Percentiles rank a stretch among this genome's conserved stretches.
These are phyloP conservation scores for Vicia sativa DNA, from an alignment of 306 rosid genomes.

Conservation along the genomic window DNA sequence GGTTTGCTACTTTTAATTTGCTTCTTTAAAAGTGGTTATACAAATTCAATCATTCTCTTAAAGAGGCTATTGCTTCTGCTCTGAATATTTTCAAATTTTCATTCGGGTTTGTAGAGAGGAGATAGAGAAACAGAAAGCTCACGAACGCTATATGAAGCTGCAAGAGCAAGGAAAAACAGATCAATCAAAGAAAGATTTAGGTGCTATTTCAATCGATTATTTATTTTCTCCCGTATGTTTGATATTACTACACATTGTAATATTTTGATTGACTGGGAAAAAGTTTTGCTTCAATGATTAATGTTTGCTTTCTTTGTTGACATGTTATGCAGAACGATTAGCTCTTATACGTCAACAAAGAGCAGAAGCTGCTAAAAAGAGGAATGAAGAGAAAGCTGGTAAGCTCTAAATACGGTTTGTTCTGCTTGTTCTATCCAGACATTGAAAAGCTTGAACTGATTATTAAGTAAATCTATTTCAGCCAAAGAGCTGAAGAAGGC, in stretches of 20 bases:
- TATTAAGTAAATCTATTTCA: constrained; percentile 39
- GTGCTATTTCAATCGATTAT: constrained; percentile 39
- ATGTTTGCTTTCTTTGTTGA: constrained; percentile 24
- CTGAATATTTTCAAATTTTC: background rate
- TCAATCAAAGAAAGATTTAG: constrained; percentile 89
- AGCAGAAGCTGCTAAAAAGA: constrained; percentile 88
- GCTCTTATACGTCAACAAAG: constrained; percentile 80
- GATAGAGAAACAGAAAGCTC: constrained; percentile 85
- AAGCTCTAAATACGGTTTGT: constrained; percentile 27
- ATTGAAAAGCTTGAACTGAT: constrained; percentile 30
- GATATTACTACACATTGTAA: constrained; percentile 1
- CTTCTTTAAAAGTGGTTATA: constrained; percentile 6
- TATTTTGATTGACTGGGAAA: constrained; percentile 15
- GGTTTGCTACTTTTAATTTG: constrained; percentile 51
- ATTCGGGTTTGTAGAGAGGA: constrained; percentile 65
- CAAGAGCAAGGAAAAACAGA: constrained; percentile 97
- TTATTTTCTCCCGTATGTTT: background rate
- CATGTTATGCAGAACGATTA: constrained; percentile 67
- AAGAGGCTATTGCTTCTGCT: background rate
- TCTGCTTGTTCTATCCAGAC: constrained; percentile 5
- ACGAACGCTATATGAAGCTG: constrained; percentile 82
- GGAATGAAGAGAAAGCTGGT: constrained; percentile 91
- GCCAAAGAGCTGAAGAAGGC: constrained; percentile 81
- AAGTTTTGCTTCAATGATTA: constrained; percentile 5
- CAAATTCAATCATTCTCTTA: constrained; percentile 5